Base-by-base conservation (phyloP, 1,139 yeast genomes). In the Pichia norvegensis region DNA sequence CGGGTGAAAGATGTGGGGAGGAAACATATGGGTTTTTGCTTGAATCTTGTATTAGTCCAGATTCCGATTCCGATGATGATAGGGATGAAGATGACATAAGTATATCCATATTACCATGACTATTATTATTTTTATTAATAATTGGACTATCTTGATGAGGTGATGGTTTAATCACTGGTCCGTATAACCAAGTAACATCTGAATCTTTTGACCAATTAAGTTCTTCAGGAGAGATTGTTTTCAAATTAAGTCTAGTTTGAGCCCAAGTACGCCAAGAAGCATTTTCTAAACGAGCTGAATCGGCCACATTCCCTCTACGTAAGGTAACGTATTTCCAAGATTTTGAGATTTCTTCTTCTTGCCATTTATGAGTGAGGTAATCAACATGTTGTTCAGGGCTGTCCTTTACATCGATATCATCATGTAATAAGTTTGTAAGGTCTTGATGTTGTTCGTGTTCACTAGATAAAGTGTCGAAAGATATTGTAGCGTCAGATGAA, bases 321-420 rank as follows among this genome's bases (percentile, higher is more conserved):
- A 80, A 69, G 41, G 87, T 90, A 51, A 92, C 85, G 63, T 92
- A 92, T 53, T 96, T 74, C 98, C 98, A 92, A 35, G 95, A 86
- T 55, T 85, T 85, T 14, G 95, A 85, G 36, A 92, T 86, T 63
- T 92, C 98, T 5, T 81, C 70, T 54, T 90, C 97, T 58, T 87
- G 87, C 98, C 98, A 92, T 61, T 92, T 77, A 62, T 92, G 96
- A 5, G 96, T 85, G 40, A 92, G 72, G 64, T 92, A 92, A 67
- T 92, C 98, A 16, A 92, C 98, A 60, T 90, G 97, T 44, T 82
- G 76, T 41, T 84, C 77, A 6, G 97, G 97, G 58, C 85, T 95
- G 53, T 78, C 77, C 45, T 76, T 76, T 35, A 90, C 73, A 57
- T 85, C 95, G 27, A 81, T 78, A 65, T 92, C 98, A 65, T 92